phyloP scores from a whole-genome alignment of 2,329 filamentous ascomycete genomes.

The Calonectria henricotiae region DNA sequence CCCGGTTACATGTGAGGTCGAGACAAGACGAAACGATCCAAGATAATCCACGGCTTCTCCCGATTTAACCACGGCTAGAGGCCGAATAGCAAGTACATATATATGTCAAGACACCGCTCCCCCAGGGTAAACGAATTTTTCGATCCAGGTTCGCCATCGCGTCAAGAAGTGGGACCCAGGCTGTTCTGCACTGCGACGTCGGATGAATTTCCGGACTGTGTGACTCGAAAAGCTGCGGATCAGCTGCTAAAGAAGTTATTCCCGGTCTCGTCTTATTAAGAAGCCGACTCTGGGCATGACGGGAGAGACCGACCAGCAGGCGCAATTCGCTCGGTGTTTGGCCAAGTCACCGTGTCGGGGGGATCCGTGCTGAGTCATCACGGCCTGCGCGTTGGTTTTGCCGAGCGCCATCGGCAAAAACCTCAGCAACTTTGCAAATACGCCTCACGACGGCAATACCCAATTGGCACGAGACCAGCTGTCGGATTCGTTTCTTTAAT shows the following conservation, averaged over 20 bases:
- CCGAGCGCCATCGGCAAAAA: slow-evolving; percentile 34
- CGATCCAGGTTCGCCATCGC: slow-evolving; percentile 1
- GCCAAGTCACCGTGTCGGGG: slow-evolving; percentile 9
- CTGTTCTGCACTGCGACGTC: slow-evolving; percentile 29
- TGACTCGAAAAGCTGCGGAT: slow-evolving; percentile 13
- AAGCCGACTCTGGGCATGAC: slow-evolving; percentile 36
- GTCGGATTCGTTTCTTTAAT: slow-evolving; percentile 6
- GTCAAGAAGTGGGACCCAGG: slow-evolving; percentile 27
- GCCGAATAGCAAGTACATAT: slow-evolving; percentile 6
- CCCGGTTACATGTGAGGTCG: slow-evolving; percentile 20
- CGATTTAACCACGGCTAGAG: slow-evolving; percentile 4
- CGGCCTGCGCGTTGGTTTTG: slow-evolving; percentile 31
- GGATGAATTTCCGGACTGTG: slow-evolving; percentile 17
- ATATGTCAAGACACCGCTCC: slow-evolving; percentile 21
- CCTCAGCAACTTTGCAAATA: slow-evolving; percentile 29
- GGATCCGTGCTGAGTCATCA: slow-evolving; percentile 44
- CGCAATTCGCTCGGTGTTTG: slow-evolving; percentile 26
- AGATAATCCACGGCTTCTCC: not conserved
- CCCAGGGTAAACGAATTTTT: slow-evolving; percentile 3
- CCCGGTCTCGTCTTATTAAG: slow-evolving; percentile 14
- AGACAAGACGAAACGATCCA: not conserved
- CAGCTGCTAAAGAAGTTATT: slow-evolving; percentile 30
- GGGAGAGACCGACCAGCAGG: slow-evolving; percentile 35
- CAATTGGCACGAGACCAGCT: slow-evolving; percentile 41
- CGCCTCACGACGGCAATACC: slow-evolving; percentile 25